A percentile compares a stretch with the other conserved stretches of the same genome.
These are phyloP conservation scores for Apiotrichum siamense DNA, from an alignment of 1,284 basidiomycete genomes.

Conservation along the genomic window DNA sequence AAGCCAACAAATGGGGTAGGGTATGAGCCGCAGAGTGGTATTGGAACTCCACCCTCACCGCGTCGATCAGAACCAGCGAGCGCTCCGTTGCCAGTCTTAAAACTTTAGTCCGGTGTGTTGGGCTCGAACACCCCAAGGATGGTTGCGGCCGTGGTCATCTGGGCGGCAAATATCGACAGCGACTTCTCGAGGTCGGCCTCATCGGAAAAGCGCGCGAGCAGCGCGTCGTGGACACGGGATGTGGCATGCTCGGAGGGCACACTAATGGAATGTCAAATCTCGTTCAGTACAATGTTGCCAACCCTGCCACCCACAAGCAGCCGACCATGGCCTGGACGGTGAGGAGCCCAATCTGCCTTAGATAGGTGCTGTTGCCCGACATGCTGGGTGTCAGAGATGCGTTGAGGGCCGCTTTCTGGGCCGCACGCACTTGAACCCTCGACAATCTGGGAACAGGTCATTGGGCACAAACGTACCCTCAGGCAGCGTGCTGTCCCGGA, in stretches of 20 bases:
- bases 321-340: conserved; percentile 81
- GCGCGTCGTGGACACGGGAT: conserved; percentile 71
- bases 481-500: conserved; percentile 68
- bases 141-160: conserved; percentile 86
- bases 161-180: conserved; percentile 84
- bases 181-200: conserved; percentile 70
- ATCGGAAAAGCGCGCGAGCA: conserved; percentile 83
- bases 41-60: too few species aligned
- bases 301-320: conserved; percentile 66
- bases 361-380: conserved; percentile 88
- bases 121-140: conserved; percentile 57
- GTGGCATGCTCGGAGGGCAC: conserved; percentile 86
- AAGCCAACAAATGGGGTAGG: background rate
- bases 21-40: too few species aligned
- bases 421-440: conserved; percentile 73
- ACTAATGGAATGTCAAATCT: conserved; percentile 28
- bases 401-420: too few species aligned
- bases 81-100: conserved; percentile 65
- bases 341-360: conserved; percentile 77
- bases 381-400: conserved; percentile 54
- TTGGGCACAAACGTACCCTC: conserved; percentile 70
- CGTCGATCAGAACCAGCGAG: conserved; percentile 80
- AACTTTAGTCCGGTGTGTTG: conserved; percentile 46
- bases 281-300: too few species aligned
- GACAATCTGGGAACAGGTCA: conserved; percentile 81